Evolutionary conservation across 257 asterid genomes (phyloP), one percentile per base, ranked within the genome.

Genomic region (Haberlea rhodopensis): DNA sequence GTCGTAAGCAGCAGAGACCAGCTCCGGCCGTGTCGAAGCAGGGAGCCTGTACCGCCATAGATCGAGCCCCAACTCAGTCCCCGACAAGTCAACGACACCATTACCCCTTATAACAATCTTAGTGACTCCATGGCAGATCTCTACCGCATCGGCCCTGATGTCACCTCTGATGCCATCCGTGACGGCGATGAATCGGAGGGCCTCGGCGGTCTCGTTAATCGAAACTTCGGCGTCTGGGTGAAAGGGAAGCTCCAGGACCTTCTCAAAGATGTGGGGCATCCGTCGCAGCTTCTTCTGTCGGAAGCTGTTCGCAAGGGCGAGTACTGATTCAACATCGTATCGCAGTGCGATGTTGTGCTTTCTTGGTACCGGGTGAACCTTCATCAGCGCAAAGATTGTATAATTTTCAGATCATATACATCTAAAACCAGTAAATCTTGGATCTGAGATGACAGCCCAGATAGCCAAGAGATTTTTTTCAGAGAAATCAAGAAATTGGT

Each of bases 11-110:
- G 89, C 94, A 1, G 80, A 76, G 28, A 85, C 96, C 62, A 84
- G 76, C 76, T 83, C 89, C 64, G 95, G 90, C n/a, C 60, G 75
- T 2, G 90, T 83, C 24, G 78, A 71, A 0, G 69, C 78, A 23
- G 96, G 95, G 21, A 89, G 87, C 55, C 96, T 83, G 34, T 87
- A 85, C 78, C 96, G 84, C 96, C 95, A 89, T 73, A 85, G 22
- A 63, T 85, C 89, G 53, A 87, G 82, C 78, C 78, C 96, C 60
- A 89, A 69, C 2, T 79, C 95, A 21, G 76, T 79, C 19, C 83
- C 83, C 25, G 72, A 70, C 5, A 75, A 48, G 51, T 72, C 89
- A 18, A 59, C 73, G 54, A 60, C 80, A 60, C 73, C 79, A 58
- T 65, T 73, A 25, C 80, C 88, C 59, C 80, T 72, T 5, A 89